phyloP scores from a whole-genome alignment of 1,284 basidiomycete genomes.

The Rhodotorula mucilaginosa region DNA sequence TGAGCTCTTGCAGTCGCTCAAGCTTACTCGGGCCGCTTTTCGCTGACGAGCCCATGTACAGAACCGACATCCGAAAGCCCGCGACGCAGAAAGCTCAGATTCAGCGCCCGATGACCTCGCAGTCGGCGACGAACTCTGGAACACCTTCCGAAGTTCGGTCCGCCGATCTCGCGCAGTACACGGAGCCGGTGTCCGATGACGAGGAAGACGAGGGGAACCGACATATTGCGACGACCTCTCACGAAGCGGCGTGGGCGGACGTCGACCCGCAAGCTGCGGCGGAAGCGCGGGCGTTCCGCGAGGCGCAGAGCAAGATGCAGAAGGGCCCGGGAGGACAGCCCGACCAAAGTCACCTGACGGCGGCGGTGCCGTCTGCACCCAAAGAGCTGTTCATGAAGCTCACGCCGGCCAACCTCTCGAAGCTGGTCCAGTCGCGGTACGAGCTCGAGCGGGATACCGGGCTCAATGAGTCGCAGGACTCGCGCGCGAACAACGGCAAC shows the following conservation, averaged over 20 bases:
- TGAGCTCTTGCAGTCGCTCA: constrained; percentile 52
- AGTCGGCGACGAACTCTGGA: constrained; percentile 38
- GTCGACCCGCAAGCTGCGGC: constrained; percentile 70
- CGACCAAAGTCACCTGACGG: constrained; percentile 26
- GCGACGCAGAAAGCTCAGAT: constrained; percentile 49
- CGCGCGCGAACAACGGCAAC: constrained; percentile 16
- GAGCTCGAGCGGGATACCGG: constrained; percentile 29
- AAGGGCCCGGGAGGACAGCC: constrained; percentile 4
- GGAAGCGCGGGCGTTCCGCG: constrained; percentile 62
- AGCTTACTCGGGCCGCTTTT: not conserved
- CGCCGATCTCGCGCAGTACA: constrained; percentile 56
- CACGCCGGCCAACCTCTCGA: constrained; percentile 55
- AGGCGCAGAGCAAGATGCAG: constrained; percentile 65
- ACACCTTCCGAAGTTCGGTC: constrained; percentile 45
- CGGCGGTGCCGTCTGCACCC: constrained; percentile 45
- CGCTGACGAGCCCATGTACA: constrained; percentile 21
- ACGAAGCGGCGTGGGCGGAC: constrained; percentile 75
- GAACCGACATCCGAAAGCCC: constrained; percentile 88
- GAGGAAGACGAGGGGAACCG: constrained; percentile 70
- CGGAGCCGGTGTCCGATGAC: constrained; percentile 85
- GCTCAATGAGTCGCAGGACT: constrained; percentile 17
- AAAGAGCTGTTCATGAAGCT: constrained; percentile 77
- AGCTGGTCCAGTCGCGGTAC: constrained; percentile 44
- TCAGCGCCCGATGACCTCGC: constrained; percentile 48
- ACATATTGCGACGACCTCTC: constrained; percentile 64